Percentiles rank a stretch among this genome's conserved stretches.
phyloP scores from a whole-genome alignment of 352 stramenopile species.

The Globisporangium sylvaticum region DNA sequence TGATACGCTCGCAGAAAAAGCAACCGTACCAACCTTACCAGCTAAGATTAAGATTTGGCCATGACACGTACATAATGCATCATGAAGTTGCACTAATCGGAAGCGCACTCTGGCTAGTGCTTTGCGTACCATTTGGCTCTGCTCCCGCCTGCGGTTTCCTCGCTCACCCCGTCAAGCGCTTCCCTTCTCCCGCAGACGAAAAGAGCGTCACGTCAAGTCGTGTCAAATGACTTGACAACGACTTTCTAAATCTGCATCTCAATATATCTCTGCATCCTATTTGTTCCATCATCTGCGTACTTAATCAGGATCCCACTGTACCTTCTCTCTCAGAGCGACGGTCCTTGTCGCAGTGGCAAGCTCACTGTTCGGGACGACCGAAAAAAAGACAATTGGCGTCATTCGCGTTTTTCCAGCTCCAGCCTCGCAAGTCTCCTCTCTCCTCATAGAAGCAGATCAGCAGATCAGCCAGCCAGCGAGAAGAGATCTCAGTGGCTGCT shows the following conservation, averaged over 20 bases:
- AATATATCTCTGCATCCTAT: background rate
- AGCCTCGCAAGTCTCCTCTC: conserved; percentile 11
- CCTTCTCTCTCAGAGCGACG: background rate
- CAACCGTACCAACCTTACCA: no score
- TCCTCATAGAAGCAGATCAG: background rate
- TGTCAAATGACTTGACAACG: no score
- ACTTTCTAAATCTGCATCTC: background rate
- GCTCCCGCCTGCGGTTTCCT: no score
- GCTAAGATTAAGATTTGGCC: no score
- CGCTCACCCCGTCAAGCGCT: no score
- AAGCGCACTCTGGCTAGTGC: no score
- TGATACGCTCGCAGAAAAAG: no score
- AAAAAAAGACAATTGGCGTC: conserved; percentile 8
- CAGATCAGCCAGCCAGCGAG: background rate
- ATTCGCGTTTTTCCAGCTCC: conserved; percentile 14
- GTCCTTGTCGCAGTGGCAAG: background rate
- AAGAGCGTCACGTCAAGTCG: no score
- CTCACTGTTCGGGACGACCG: background rate
- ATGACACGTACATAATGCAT: no score
- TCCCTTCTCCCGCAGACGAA: no score
- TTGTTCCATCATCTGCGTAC: background rate
- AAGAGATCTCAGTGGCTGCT: background rate
- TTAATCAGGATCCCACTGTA: background rate
- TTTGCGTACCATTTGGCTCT: no score
- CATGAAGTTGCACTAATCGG: no score